A percentile compares a stretch with the other conserved stretches of the same genome.
Evolutionary conservation across 2,329 filamentous ascomycete genomes (phyloP).

Genomic region (Fusarium musae): DNA sequence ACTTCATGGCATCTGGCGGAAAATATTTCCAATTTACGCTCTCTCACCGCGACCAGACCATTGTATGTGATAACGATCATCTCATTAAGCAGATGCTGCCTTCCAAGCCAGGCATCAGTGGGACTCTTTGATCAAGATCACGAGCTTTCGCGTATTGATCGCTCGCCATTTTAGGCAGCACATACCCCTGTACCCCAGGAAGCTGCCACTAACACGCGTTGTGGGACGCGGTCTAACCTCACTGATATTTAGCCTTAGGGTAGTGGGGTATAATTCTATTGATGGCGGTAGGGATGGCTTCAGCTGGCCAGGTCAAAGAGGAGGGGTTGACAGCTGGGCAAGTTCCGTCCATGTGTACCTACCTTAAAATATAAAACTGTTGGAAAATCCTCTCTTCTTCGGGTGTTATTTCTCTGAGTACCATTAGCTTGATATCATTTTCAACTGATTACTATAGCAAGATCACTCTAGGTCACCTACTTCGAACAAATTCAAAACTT

Average conservation of each 20-base stretch:
- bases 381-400: not conserved
- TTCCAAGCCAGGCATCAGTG: slow-evolving; percentile 40
- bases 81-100: not conserved
- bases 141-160: slow-evolving; percentile 40
- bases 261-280: slow-evolving; percentile 10
- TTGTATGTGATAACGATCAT: slow-evolving; percentile 17
- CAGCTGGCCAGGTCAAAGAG: slow-evolving; percentile 2
- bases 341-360: not conserved
- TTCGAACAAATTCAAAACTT: not conserved
- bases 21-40: slow-evolving; percentile 30
- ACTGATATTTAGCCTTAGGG: slow-evolving; percentile 9
- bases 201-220: slow-evolving; percentile 23
- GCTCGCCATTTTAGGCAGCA: slow-evolving; percentile 40
- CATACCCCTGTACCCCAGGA: slow-evolving; percentile 16
- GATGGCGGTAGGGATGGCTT: slow-evolving; percentile 27
- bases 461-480: not conserved
- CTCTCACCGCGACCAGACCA: slow-evolving; percentile 6
- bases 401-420: not conserved
- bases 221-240: slow-evolving; percentile 22
- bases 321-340: not conserved
- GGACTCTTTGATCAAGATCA: slow-evolving; percentile 22
- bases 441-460: not conserved
- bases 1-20: slow-evolving; percentile 3
- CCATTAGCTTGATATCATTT: not conserved
- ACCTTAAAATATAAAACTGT: slow-evolving; percentile 33